Base-by-base conservation (phyloP, 2,329 filamentous ascomycete genomes). In the Colletotrichum cereale region DNA sequence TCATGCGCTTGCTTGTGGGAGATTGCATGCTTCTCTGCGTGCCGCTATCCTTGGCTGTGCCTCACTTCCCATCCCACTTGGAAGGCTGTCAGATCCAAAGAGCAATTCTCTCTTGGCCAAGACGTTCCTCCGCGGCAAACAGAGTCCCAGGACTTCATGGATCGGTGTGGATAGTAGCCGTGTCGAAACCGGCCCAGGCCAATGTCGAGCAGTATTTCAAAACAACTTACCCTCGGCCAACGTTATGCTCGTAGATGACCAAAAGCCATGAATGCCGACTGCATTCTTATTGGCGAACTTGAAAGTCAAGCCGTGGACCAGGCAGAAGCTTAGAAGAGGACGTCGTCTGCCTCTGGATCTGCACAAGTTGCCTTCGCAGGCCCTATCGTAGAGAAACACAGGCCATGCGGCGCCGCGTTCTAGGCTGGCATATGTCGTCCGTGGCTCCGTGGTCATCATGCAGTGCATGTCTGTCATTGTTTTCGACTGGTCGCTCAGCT, bases 391-490 rank as follows among this genome's bases (percentile, higher is more conserved):
- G 31, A 50, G 31, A 18, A 50, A 24, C 36, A 38, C 58, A 12
- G 58, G 14, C 31, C 44, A 50, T 50, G n/a, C 21, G 14, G 18
- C 29, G n/a, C 58, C 24, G 24, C 16, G 34, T 31, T 50, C 16
- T n/a, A 14, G 47, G 34, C 16, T 47, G 18, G 31, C 24, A 36
- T 40, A 29, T 50, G 24, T 7, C 16, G 18, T 16, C 24, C 16
- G n/a, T 21, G 58, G 14, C 31, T 31, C 61, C 34, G 31, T 7
- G 24, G 21, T 21, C 66, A 55, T 21, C 66, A 55, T 24, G 40
- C 31, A 38, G 53, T 34, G 48, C 40, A 47, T 34, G 36, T 14
- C 58, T 40, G 58, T 67, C 29, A 44, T 38, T 34, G n/a, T 38
- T 29, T 44, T n/a, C 14, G 24, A 36, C 48, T 50, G 60, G 38